Evolutionary conservation across 306 rosid species (phyloP).

Genomic region (Psophocarpus tetragonolobus): DNA sequence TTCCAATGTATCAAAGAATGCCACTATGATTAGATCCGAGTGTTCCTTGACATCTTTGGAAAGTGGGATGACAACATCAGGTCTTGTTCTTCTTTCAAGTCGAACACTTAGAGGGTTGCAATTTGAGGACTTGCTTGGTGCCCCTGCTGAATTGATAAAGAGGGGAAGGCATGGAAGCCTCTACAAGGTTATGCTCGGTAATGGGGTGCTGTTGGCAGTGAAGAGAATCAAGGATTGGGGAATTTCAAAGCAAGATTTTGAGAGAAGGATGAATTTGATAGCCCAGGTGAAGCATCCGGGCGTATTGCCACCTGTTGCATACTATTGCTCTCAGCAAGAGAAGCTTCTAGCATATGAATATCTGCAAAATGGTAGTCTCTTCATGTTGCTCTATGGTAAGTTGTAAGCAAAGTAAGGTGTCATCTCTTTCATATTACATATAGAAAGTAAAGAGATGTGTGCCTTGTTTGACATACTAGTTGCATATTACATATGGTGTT

Average conservation of each 20-base stretch:
- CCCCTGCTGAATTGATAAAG: slow-evolving; percentile 72
- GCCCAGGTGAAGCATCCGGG: slow-evolving; percentile 51
- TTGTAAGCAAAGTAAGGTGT: background rate
- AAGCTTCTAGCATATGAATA: slow-evolving; percentile 72
- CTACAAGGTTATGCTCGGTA: slow-evolving; percentile 62
- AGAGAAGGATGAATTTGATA: slow-evolving; percentile 52
- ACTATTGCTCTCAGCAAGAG: slow-evolving; percentile 71
- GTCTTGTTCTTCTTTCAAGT: slow-evolving; percentile 51
- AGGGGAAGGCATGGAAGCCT: slow-evolving; percentile 77
- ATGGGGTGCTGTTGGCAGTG: slow-evolving; percentile 58
- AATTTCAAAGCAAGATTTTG: slow-evolving; percentile 54
- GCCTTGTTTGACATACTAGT: background rate
- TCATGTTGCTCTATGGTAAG: slow-evolving; percentile 67
- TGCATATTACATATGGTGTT: background rate
- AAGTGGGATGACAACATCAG: slow-evolving; percentile 40
- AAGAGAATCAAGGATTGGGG: slow-evolving; percentile 75
- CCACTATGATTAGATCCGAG: slow-evolving; percentile 43
- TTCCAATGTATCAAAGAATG: slow-evolving; percentile 40
- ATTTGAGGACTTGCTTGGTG: slow-evolving; percentile 69
- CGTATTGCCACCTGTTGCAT: slow-evolving; percentile 63
- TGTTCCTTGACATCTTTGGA: slow-evolving; percentile 56
- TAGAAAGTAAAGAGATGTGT: background rate
- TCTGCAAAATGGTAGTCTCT: slow-evolving; percentile 74
- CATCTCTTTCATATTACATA: background rate
- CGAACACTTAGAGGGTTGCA: slow-evolving; percentile 37